Percentiles rank a stretch among this genome's conserved stretches.
Evolutionary conservation across 2,329 filamentous ascomycete species (phyloP).

Genomic region (Lachnellula subtilissima): DNA sequence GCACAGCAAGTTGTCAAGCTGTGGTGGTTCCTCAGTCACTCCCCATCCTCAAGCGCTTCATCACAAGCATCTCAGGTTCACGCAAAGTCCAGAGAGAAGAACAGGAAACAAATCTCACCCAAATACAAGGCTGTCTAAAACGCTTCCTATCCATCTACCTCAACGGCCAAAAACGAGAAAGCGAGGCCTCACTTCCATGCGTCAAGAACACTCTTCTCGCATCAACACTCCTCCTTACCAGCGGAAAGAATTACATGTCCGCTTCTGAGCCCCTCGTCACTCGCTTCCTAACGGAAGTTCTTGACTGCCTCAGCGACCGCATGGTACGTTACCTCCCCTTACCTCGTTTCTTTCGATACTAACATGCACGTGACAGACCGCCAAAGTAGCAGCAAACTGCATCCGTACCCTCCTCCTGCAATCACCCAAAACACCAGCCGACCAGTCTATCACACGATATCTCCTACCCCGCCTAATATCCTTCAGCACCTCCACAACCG

Average conservation of each 20-base stretch:
- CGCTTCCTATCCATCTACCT: constrained; percentile 78
- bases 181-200: constrained; percentile 71
- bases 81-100: constrained; percentile 34
- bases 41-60: constrained; percentile 86
- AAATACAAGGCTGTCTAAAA: constrained; percentile 76
- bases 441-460: constrained; percentile 69
- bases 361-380: constrained; percentile 50
- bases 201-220: constrained; percentile 92
- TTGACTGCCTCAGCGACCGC: constrained; percentile 76
- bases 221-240: constrained; percentile 82
- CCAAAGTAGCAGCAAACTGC: constrained; percentile 87
- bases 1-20: constrained; percentile 80
- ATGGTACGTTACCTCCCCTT: constrained; percentile 49
- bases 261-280: constrained; percentile 70
- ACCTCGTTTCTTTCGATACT: constrained; percentile 4
- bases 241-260: constrained; percentile 67
- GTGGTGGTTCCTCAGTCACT: constrained; percentile 85
- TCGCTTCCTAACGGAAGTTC: constrained; percentile 71
- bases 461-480: constrained; percentile 70
- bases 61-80: constrained; percentile 63
- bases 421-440: constrained; percentile 55
- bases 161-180: constrained; percentile 69
- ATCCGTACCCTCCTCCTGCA: constrained; percentile 76
- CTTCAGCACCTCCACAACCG: constrained; percentile 67
- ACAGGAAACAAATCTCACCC: constrained; percentile 37